Percentiles rank a stretch among this genome's conserved stretches.
Conservation (phyloP, 2,329 filamentous ascomycete species). For the Teratosphaeria destructans region DNA sequence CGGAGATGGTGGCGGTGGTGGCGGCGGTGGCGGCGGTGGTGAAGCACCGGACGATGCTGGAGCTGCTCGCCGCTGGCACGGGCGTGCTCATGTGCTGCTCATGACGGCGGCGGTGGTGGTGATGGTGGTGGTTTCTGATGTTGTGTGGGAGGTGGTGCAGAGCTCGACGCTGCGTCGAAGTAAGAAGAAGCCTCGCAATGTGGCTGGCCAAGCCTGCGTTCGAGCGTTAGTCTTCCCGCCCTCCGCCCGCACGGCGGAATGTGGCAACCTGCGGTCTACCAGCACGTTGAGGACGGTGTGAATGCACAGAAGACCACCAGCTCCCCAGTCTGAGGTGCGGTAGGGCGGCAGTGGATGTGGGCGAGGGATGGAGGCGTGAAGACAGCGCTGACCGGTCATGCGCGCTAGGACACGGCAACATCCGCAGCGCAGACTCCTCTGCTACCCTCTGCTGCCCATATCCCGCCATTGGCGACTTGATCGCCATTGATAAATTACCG, state of each 20-base stretch:
- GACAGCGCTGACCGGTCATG: background rate
- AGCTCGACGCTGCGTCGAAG: background rate
- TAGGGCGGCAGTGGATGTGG: background rate
- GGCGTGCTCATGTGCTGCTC: background rate
- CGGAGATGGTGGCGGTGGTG: background rate
- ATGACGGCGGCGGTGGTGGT: background rate
- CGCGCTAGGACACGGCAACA: background rate
- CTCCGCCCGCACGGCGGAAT: background rate
- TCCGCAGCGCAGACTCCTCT: background rate
- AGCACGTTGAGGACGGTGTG: background rate
- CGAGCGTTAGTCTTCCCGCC: background rate
- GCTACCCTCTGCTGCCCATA: background rate
- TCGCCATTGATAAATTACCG: background rate
- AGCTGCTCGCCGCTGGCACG: background rate
- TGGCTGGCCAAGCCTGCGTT: background rate
- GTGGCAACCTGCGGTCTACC: background rate
- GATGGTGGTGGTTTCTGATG: background rate
- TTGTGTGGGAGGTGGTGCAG: background rate
- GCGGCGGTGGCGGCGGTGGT: background rate
- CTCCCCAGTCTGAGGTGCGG: background rate
- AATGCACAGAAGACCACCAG: background rate
- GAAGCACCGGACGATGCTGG: background rate
- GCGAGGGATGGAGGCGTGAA: background rate
- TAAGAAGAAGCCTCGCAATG: background rate
- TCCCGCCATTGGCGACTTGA: background rate